A percentile compares a stretch with the other conserved stretches of the same genome.
Conservation (phyloP, 2,329 filamentous ascomycete species). For the Hypoxylon sp. region DNA sequence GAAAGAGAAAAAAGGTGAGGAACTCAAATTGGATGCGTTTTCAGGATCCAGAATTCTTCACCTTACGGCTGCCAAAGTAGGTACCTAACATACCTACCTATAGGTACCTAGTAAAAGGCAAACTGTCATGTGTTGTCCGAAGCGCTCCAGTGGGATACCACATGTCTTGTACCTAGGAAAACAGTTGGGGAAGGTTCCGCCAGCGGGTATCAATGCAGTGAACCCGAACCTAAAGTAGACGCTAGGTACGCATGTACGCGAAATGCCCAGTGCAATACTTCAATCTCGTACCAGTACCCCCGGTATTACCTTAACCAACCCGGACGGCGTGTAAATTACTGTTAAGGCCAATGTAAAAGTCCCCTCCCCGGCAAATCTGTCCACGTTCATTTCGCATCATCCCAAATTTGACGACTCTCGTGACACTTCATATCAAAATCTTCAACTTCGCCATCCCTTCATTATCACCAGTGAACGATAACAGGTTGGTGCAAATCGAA, state of each 20-base stretch:
- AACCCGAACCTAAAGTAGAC: constrained; percentile 7
- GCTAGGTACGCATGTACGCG: background rate
- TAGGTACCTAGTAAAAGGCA: too few species aligned
- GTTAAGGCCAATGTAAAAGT: constrained; percentile 24
- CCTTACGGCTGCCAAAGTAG: background rate
- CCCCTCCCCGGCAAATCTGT: constrained; percentile 40
- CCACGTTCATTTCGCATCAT: constrained; percentile 33
- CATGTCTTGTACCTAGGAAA: too few species aligned
- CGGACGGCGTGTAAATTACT: constrained; percentile 4
- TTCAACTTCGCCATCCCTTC: background rate
- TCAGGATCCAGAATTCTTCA: constrained; percentile 7
- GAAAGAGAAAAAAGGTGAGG: background rate
- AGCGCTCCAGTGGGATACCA: too few species aligned
- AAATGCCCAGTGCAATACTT: constrained; percentile 6
- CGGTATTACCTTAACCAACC: background rate
- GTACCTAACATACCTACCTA: background rate
- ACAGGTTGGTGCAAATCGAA: background rate
- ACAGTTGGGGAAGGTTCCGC: too few species aligned
- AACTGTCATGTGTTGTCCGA: background rate
- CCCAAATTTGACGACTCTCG: constrained; percentile 21
- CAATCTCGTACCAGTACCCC: constrained; percentile 17
- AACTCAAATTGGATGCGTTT: background rate
- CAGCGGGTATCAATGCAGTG: constrained; percentile 7
- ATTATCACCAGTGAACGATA: background rate
- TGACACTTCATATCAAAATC: constrained; percentile 19